phyloP scores from a whole-genome alignment of 345 rosid species.

The Acer negundo region DNA sequence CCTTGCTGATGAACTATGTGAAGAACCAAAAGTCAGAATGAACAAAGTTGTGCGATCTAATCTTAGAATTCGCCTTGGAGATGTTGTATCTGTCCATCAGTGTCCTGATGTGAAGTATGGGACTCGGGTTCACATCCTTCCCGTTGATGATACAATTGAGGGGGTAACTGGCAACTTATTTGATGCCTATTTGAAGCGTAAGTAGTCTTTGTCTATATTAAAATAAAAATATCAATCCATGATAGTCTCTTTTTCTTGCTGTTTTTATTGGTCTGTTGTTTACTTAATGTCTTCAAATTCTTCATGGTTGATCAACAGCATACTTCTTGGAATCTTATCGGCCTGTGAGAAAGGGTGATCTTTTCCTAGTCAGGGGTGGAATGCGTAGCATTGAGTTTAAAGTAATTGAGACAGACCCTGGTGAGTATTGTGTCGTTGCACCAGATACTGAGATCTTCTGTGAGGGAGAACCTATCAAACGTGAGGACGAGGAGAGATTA shows the following conservation, averaged over 20 bases:
- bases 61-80: conserved; percentile 37
- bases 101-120: conserved; percentile 39
- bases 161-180: conserved; percentile 41
- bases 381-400: conserved; percentile 52
- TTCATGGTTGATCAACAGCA: conserved; percentile 29
- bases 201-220: conserved; percentile 3
- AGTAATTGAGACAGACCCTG: conserved; percentile 48
- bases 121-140: conserved; percentile 37
- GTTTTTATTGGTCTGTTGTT: conserved; percentile 7
- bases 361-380: conserved; percentile 53
- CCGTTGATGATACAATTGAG: conserved; percentile 41
- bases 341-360: conserved; percentile 52
- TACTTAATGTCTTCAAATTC: neutral
- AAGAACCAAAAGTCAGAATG: conserved; percentile 32
- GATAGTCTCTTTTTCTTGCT: neutral
- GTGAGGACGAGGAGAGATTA: conserved; percentile 48
- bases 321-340: conserved; percentile 50
- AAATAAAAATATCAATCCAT: neutral
- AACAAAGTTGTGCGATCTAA: conserved; percentile 39
- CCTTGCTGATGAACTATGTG: conserved; percentile 37
- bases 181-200: conserved; percentile 37
- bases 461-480: conserved; percentile 48
- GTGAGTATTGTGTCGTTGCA: conserved; percentile 50
- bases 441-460: conserved; percentile 52
- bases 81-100: conserved; percentile 38